Evolutionary conservation across 2,329 filamentous ascomycete genomes (phyloP).

Genomic region (Aspergillus ustus): DNA sequence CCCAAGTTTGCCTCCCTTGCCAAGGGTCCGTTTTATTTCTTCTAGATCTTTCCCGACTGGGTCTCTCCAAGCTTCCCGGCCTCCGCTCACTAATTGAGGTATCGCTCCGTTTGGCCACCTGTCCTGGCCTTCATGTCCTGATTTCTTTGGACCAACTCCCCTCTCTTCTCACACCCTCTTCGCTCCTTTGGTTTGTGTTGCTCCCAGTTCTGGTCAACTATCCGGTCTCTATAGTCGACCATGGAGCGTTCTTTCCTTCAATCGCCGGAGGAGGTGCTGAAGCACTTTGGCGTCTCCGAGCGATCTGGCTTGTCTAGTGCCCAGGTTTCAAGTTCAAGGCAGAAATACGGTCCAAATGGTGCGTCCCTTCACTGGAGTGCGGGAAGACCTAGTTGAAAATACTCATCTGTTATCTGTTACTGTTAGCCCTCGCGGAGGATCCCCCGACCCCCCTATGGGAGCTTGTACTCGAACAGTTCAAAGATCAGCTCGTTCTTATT

Average conservation of each 20-base stretch:
- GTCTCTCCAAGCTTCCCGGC: constrained; percentile 14
- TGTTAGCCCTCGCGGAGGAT: constrained; percentile 76
- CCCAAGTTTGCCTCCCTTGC: constrained; percentile 14
- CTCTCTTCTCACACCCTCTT: constrained; percentile 17
- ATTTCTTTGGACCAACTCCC: constrained; percentile 17
- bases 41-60: constrained; percentile 29
- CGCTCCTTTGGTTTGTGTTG: constrained; percentile 22
- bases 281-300: constrained; percentile 58
- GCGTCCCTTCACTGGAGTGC: constrained; percentile 27
- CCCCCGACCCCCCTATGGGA: constrained; percentile 96
- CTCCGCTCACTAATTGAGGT: constrained; percentile 15
- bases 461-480: constrained; percentile 97
- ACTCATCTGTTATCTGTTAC: constrained; percentile 23
- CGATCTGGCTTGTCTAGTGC: constrained; percentile 54
- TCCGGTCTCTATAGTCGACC: constrained; percentile 19
- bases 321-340: constrained; percentile 51
- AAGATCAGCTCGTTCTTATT: constrained; percentile 97
- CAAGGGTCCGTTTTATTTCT: constrained; percentile 21
- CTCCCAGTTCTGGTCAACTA: constrained; percentile 19
- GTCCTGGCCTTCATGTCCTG: constrained; percentile 34
- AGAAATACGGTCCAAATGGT: constrained; percentile 62
- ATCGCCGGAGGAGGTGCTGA: constrained; percentile 54
- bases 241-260: constrained; percentile 20
- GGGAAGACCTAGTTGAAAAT: constrained; percentile 7
- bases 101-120: constrained; percentile 30